Percentiles rank a stretch among this genome's conserved stretches.
These are phyloP conservation scores for Bacterosira constricta DNA, from an alignment of 108 stramenopile genomes.

Conservation along the genomic window DNA sequence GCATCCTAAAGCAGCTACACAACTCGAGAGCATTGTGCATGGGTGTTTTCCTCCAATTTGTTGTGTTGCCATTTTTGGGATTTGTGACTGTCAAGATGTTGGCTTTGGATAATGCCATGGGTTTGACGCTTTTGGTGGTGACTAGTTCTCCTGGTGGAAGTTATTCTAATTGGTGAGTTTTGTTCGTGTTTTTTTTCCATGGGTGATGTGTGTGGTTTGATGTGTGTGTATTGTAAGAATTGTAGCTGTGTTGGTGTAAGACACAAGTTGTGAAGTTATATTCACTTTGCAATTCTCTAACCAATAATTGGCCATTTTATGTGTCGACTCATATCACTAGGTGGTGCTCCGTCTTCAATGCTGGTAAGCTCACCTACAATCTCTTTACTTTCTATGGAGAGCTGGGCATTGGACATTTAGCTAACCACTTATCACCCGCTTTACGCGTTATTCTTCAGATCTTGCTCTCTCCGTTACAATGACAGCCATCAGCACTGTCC, in stretches of 20 bases:
- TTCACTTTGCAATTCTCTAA: not conserved
- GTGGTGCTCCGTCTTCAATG: conserved; percentile 91
- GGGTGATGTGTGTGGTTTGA: not conserved
- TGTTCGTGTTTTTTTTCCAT: too few species aligned
- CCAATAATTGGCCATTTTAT: not conserved
- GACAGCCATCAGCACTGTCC: conserved; percentile 85
- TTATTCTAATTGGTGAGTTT: conserved; percentile 91
- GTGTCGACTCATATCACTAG: too few species aligned
- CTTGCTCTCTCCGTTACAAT: conserved; percentile 87
- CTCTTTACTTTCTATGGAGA: too few species aligned
- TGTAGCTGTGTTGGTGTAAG: too few species aligned
- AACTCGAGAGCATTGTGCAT: conserved; percentile 59
- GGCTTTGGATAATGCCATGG: conserved; percentile 32
- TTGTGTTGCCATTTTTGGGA: conserved; percentile 84
- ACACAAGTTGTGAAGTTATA: too few species aligned
- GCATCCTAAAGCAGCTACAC: conserved; percentile 52
- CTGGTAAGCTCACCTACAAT: too few species aligned
- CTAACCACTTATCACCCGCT: too few species aligned
- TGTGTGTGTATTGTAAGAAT: not conserved
- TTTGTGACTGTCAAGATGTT: conserved; percentile 67
- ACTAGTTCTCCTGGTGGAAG: conserved; percentile 85
- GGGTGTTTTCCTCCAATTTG: conserved; percentile 62
- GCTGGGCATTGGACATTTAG: too few species aligned
- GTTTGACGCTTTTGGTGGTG: conserved; percentile 78
- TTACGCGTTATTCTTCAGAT: too few species aligned